Conservation (phyloP, 306 rosid genomes). For the Hylodesmum podocarpum region DNA sequence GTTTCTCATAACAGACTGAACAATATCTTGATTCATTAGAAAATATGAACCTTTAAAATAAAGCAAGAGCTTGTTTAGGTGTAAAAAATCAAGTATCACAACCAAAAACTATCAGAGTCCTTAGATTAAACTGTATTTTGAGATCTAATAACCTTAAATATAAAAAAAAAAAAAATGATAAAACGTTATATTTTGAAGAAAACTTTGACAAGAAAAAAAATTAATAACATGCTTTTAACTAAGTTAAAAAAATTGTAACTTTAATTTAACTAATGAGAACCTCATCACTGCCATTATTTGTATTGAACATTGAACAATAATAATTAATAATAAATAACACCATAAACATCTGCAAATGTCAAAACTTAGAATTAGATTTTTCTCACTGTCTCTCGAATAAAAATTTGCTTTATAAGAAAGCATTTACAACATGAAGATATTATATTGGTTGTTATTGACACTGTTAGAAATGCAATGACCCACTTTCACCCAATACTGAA, state of each 20-base stretch:
- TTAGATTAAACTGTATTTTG: background rate
- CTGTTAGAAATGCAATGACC: background rate
- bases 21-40: too few relatives aligned
- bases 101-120: too few relatives aligned
- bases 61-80: too few relatives aligned
- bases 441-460: background rate
- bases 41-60: too few relatives aligned
- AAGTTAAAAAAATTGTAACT: too few relatives aligned
- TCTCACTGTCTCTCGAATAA: background rate
- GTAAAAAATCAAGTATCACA: too few relatives aligned
- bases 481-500: background rate
- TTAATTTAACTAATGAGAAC: background rate
- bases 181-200: background rate
- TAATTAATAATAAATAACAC: background rate
- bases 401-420: background rate
- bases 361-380: background rate
- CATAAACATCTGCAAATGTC: background rate
- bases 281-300: background rate
- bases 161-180: background rate
- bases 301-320: background rate
- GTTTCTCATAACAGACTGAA: too few relatives aligned
- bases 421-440: background rate
- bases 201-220: background rate
- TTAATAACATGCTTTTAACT: background rate
- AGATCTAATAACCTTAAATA: background rate